Evolutionary conservation across 805 yeast species (phyloP), one percentile per base, ranked within the genome.

Genomic region (Starmerella floricola): DNA sequence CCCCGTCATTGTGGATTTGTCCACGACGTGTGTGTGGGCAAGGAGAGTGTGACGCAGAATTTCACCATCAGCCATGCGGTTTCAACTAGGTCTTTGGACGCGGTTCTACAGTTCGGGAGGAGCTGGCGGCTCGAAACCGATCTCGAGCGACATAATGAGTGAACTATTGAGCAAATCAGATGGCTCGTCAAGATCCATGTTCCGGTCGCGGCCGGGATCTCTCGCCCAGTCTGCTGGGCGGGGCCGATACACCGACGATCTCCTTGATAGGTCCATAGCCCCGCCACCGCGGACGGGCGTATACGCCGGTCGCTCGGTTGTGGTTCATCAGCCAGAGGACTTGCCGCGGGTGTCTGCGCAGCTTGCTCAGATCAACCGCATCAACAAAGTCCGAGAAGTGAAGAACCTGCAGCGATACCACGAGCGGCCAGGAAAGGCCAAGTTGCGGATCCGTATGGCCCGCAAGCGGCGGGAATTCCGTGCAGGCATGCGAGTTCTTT

Each of bases 381-480:
- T 55, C 36, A 60, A 60, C 49, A 41, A 47, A 17, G 51, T 61
- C 41, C 49, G 50, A 24, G 51, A 55, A 34, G 53, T 51, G 6
- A 45, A 52, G 41, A 38, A 43, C 28, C 43, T 54, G 39, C 63
- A 59, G 43, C 44, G 56, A 36, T 55, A 46, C 41, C 56, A 58
- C 29, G 64, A 60, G 46, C 54, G 58, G 36, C 64, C 64, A 3
- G 61, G 62, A 6, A 61, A 61, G 50, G 57, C 51, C 28, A 45
- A 51, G 39, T 49, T 47, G 45, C 49, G 63, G 33, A 51, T 59
- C 32, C 33, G 52, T 12, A 48, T 58, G 38, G 57, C 55, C 40
- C 57, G 60, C 44, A 49, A 53, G 36, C 50, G 55, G 36, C 51
- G 63, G 13, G 55, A 51, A 39, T 59, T 61, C 47, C 53, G 55